phyloP scores from a whole-genome alignment of 352 stramenopile genomes.

The Pythium myriotylum region DNA sequence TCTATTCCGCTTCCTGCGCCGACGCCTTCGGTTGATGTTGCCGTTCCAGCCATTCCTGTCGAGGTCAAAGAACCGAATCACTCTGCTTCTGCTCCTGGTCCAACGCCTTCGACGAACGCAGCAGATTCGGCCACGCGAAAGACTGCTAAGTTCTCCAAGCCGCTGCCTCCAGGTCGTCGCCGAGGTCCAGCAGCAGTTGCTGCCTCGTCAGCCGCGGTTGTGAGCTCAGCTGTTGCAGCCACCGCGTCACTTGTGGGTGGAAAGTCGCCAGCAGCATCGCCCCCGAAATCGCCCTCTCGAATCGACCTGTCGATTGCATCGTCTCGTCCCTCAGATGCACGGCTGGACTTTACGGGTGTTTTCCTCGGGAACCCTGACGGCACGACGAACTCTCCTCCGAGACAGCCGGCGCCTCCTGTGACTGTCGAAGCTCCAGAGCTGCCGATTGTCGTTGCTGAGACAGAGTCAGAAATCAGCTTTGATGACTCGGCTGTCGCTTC shows the following conservation, averaged over 20 bases:
- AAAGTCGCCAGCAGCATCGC: not conserved
- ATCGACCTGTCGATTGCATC: slow-evolving; percentile 28
- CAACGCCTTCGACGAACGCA: not conserved
- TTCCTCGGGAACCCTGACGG: slow-evolving; percentile 42
- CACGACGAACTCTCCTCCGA: slow-evolving; percentile 20
- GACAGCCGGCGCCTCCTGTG: not conserved
- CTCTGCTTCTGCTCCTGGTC: not conserved
- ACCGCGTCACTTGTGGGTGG: slow-evolving; percentile 1
- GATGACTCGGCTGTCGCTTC: not conserved
- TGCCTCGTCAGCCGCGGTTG: not conserved
- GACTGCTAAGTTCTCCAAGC: slow-evolving; percentile 17
- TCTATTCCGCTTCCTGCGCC: no score
- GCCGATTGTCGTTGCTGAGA: not conserved
- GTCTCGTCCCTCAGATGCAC: slow-evolving; percentile 31
- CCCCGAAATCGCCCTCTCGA: slow-evolving; percentile 1
- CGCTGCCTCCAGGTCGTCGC: slow-evolving; percentile 7
- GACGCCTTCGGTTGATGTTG: no score
- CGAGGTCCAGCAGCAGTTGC: not conserved
- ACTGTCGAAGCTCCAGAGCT: not conserved
- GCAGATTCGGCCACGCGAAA: not conserved
- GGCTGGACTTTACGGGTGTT: slow-evolving; percentile 56
- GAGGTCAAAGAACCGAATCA: not conserved
- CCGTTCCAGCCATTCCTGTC: not conserved
- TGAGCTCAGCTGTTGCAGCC: not conserved
- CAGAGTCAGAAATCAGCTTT: not conserved